Base-by-base conservation (phyloP, 345 rosid genomes). In the Aurinia saxatilis region DNA sequence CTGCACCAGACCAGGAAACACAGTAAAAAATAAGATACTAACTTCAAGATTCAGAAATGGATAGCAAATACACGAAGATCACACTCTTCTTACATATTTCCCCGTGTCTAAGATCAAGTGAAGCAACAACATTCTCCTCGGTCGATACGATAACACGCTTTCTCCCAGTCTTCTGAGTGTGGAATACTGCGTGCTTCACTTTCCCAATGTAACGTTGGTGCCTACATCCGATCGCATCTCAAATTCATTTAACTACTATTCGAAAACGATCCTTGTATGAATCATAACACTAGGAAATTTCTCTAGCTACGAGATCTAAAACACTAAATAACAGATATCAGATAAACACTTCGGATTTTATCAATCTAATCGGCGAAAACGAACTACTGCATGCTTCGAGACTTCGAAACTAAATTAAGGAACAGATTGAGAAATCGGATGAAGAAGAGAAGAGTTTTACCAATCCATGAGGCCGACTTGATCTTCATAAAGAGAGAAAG, bases 391-490 rank as follows among this genome's bases (percentile, higher is more conserved):
- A n/a, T n/a, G n/a, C n/a, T n/a, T n/a, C n/a, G n/a, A n/a, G n/a
- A n/a, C n/a, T n/a, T n/a, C n/a, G n/a, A n/a, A n/a, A n/a, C n/a
- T 44, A 18, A 45, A 39, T 5, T 5, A 27, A 31, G 16, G 45
- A 55, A 46, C 35, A 10, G 34, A 52, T 15, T 7, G 17, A 42
- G n/a, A 53, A 13, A 54, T n/a, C n/a, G 18, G 45, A 11, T 48
- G 29, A 18, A 17, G 37, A 64, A 39, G 60, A 57, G 68, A 27
- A 27, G 30, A 27, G 30, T 27, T 75, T n/a, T 66, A 88, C 99
- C 99, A 95, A 65, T 95, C 99, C 84, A 81, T 80, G 77, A 90
- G 91, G 47, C 97, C 99, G 35, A 79, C 96, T 83, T 95, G 96
- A 80, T 90, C 99, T 75, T 88, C 99, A 55, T 79, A 90, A 36